Base-by-base conservation (phyloP, 23 red algal species). In the Chondrus crispus region DNA sequence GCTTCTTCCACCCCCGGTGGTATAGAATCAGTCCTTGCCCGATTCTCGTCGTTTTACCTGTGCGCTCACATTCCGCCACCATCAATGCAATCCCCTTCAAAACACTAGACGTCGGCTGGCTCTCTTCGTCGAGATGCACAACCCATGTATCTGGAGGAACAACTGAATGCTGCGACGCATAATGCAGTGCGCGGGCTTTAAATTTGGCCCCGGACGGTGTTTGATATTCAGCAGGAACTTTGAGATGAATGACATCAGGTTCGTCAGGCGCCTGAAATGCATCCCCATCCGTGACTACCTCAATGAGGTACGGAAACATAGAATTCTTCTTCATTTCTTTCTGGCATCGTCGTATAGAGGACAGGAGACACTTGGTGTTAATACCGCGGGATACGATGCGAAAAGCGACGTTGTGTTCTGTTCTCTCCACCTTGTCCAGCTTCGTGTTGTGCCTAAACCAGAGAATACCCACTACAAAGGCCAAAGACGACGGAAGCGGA, bases 71-170 rank as follows among this genome's bases (percentile, higher is more conserved):
- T 11, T 77, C 12, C 12, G 26, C 44, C 10, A 77, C 43, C 71
- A 77, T 77, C 26, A 1, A 26, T 7, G 71, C 71, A 44, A 77
- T 77, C 12, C 71, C 71, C 44, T 77, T 77, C 29, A 77, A 39
- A 9, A 26, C 37, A 20, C 71, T 77, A 77, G 26, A 35, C 10
- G 71, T 77, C 12, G 38, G 22, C 26, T 77, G 71, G 9, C 29
- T 39, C 44, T 77, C 71, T 37, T 77, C 71, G 43, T 77, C 71
- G n/a, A 77, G 38, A 77, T 77, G 71, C 0, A 77, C 71, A 77
- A 77, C 26, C 71, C 71, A 77, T 38, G 71, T 77, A 38, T 77
- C 44, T 9, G n/a, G n/a, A 11, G 71, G 71, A 10, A 77, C 71
- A 0, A 77, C 38, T n/a, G 71, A 77, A 77, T 77, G 38, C 71